A percentile compares a stretch with the other conserved stretches of the same genome.
phyloP scores from a whole-genome alignment of 352 stramenopile genomes.

The Peronosclerospora sorghi region DNA sequence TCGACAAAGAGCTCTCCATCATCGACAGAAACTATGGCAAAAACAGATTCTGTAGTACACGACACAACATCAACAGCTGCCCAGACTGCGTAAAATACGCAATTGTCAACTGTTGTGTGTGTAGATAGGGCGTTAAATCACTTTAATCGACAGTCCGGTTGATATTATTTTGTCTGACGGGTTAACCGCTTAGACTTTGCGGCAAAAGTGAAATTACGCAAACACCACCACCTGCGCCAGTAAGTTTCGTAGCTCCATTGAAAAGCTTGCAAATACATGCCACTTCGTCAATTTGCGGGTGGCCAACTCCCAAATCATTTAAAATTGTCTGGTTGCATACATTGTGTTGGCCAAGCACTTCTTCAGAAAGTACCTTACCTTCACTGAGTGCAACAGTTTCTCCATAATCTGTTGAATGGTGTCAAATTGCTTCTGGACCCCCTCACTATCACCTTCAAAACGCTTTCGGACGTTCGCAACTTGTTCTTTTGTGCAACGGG shows the following conservation, averaged over 20 bases:
- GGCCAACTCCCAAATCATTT: conserved; percentile 70
- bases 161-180: no score
- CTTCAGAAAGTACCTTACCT: conserved; percentile 28
- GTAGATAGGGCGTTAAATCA: conserved; percentile 19
- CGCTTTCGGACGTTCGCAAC: conserved; percentile 63
- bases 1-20: conserved; percentile 19
- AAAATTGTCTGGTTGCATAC: conserved; percentile 70
- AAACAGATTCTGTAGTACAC: conserved; percentile 13
- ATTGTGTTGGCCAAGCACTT: conserved; percentile 36
- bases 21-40: conserved; percentile 9
- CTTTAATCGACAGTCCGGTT: no score
- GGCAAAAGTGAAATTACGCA: conserved; percentile 83
- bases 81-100: conserved; percentile 22
- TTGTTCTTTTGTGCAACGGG: conserved; percentile 78
- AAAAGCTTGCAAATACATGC: conserved; percentile 35
- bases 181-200: conserved; percentile 14
- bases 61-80: conserved; percentile 6
- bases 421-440: conserved; percentile 51
- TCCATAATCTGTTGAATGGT: conserved; percentile 68
- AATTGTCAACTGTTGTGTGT: conserved; percentile 2
- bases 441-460: conserved; percentile 37
- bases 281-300: conserved; percentile 75
- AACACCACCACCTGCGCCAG: conserved; percentile 78
- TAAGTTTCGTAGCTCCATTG: conserved; percentile 82
- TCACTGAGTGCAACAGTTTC: conserved; percentile 33